These are phyloP conservation scores for Penstemon barbatus DNA, from an alignment of 257 asterid species.

Conservation along the genomic window DNA sequence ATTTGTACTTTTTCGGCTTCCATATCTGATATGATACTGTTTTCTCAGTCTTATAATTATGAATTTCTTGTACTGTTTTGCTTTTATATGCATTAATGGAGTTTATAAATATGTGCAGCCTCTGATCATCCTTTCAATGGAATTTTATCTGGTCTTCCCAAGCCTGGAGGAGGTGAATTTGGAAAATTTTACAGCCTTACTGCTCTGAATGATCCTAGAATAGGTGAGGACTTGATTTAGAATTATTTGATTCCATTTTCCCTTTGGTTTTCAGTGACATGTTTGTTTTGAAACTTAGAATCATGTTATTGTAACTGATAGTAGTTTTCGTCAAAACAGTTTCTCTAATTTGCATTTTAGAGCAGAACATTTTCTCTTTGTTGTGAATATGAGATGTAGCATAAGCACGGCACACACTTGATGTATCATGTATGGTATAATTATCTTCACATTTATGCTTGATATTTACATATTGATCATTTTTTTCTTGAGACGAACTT, in stretches of 20 bases:
- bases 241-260: neutral
- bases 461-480: neutral
- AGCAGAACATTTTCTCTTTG: neutral
- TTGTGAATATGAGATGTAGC: neutral
- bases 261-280: neutral
- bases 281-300: neutral
- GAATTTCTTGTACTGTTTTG: neutral
- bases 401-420: neutral
- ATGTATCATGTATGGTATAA: slow-evolving; percentile 4
- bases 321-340: neutral
- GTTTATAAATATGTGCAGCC: slow-evolving; percentile 49
- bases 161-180: slow-evolving; percentile 86
- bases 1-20: too few species aligned
- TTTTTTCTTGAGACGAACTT: neutral
- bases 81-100: slow-evolving; percentile 13
- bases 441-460: neutral
- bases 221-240: slow-evolving; percentile 48
- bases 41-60: neutral
- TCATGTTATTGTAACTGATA: neutral
- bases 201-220: slow-evolving; percentile 86
- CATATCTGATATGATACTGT: neutral
- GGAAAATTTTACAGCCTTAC: slow-evolving; percentile 90
- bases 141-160: slow-evolving; percentile 72
- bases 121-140: slow-evolving; percentile 67
- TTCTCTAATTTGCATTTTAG: neutral